phyloP scores from a whole-genome alignment of 1,284 basidiomycete species.

The Moniliophthora roreri region DNA sequence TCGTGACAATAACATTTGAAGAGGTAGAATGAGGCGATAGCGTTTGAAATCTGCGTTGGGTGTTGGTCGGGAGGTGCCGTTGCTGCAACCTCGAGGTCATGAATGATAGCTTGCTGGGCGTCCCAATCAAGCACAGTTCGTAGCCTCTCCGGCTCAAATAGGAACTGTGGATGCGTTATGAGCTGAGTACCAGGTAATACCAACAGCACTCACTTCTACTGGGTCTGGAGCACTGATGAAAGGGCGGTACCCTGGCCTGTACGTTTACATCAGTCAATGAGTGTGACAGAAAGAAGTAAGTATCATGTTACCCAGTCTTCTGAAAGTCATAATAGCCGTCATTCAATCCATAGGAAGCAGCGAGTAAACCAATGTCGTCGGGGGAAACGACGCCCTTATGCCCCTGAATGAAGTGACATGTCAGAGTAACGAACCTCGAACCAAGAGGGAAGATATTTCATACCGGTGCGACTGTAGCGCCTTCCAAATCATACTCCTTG shows the following conservation, averaged over 20 bases:
- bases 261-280: background rate
- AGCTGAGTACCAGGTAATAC: background rate
- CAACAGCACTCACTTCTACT: background rate
- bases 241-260: slow-evolving; percentile 7
- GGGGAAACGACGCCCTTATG: background rate
- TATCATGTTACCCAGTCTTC: slow-evolving; percentile 2
- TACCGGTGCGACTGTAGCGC: slow-evolving; percentile 1
- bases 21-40: slow-evolving; percentile 8
- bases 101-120: background rate
- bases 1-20: slow-evolving; percentile 12
- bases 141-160: slow-evolving; percentile 8
- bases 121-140: slow-evolving; percentile 6
- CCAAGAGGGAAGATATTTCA: background rate
- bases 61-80: background rate
- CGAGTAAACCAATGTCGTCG: slow-evolving; percentile 2
- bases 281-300: background rate
- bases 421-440: background rate
- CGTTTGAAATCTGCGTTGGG: slow-evolving; percentile 4
- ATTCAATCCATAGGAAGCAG: background rate
- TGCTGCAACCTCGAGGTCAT: slow-evolving; percentile 3
- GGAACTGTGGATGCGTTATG: slow-evolving; percentile 1
- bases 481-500: background rate
- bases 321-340: slow-evolving; percentile 7
- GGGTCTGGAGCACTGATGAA: slow-evolving; percentile 3
- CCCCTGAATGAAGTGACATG: background rate